Base-by-base conservation (phyloP, 306 rosid genomes). In the Inga laurina region DNA sequence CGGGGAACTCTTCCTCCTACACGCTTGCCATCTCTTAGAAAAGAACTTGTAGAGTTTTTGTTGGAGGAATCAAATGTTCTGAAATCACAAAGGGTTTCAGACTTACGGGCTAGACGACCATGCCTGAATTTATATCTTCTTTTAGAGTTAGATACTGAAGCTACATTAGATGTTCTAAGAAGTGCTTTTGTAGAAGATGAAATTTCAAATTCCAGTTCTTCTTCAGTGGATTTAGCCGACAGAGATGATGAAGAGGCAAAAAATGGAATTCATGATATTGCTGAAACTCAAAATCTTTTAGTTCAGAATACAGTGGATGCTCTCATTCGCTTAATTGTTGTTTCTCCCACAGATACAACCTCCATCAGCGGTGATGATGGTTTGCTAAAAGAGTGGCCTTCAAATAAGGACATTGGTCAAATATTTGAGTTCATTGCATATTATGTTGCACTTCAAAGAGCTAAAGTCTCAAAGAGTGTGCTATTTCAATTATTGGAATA, bases 1-100 rank as follows among this genome's bases (percentile, higher is more conserved):
- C 99, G 85, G 51, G 98, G 99, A 86, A 84, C 86, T 84, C 89
- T 96, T 85, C 84, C 90, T 83, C 88, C 89, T 76, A 74, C 87
- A 43, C 90, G 94, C 51, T 81, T 96, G 87, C 94, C 90, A 84
- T 96, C 97, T 89, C 93, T 96, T 75, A 92, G 90, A 85, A 88
- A 86, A 73, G 97, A 96, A 86, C 94, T 96, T 74, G 86, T 96
- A 22, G 89, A 88, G 77, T 94, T 89, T 88, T 86, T 96, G 77
- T 86, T 96, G 82, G 94, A 93, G 87, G 73, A 82, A 59, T 84
- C 91, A 72, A 86, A 79, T 83, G 46, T 84, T 76, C 83, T 10
- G 19, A 87, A 91, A 74, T 85, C 97, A 68, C 88, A 79, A 79
- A 74, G 82, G 76, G 85, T 73, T 84, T 86, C 92, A 81, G 85